Evolutionary conservation across 192 early-diverging fungal species (phyloP), one percentile per base, ranked within the genome.

Genomic region (Gamsiella multidivaricata): DNA sequence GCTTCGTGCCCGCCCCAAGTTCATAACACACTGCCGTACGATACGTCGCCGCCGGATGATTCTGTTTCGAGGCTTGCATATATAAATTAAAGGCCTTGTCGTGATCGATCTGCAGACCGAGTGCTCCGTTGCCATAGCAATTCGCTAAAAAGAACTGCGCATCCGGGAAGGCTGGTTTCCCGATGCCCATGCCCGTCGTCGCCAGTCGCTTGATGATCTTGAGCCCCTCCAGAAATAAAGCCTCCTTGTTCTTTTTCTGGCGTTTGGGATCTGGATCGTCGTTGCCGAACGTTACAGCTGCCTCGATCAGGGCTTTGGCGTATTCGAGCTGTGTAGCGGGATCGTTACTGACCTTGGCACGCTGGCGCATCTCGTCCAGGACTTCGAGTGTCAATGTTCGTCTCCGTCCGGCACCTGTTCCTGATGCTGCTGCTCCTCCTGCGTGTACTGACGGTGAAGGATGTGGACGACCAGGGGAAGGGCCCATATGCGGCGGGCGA

Each of bases 1-100:
- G 80, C 56, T 94, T 94, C 12, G 94, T 95, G 39, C 98, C 98
- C 15, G 92, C 90, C 18, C 96, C 97, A 15, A 93, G 81, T 71
- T 99, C 98, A 82, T 98, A 97, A 82, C 97, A 99, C 9, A 97
- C 95, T 7, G 94, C 98, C 0, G 93, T 92, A 65, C 97, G 90
- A 79, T 97, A 98, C 28, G 96, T 97, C 18, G 95, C 91, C 28
- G 91, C 88, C 23, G 96, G 90, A 67, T 98, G 97, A 72, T 88
- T 91, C 62, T 94, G 93, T 72, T 97, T 98, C 32, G 95, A 92
- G 3, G 95, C 96, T 72, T 96, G 94, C 45, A 94, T 85, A 79
- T 99, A 99, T 26, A 94, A 85, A 25, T 86, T 84, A 75, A 99
- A 99, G 7, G 97, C 96, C 61, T 91, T 92, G 54, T 94, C 93